These are phyloP conservation scores for Apiotrichum siamense DNA, from an alignment of 1,284 basidiomycete genomes.

Conservation along the genomic window DNA sequence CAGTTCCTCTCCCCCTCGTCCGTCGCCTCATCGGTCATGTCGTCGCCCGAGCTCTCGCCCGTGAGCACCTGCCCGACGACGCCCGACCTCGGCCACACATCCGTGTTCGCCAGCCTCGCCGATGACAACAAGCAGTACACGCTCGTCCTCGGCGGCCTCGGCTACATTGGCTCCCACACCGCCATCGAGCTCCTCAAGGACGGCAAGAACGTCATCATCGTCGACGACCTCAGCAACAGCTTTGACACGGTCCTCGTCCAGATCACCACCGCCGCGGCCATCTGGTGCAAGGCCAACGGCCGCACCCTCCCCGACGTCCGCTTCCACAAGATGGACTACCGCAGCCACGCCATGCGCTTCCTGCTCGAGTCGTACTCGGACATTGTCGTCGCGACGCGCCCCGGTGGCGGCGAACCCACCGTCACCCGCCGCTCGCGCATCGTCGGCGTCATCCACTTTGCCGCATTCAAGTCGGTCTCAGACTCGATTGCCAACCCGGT, in stretches of 20 bases:
- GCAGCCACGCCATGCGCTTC: not conserved
- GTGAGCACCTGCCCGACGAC: constrained; percentile 1
- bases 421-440: not conserved
- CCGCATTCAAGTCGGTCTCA: constrained; percentile 6
- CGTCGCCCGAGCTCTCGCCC: not conserved
- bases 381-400: not conserved
- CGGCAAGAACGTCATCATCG: constrained; percentile 8
- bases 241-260: not conserved
- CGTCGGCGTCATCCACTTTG: constrained; percentile 10
- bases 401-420: not conserved
- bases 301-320: not conserved
- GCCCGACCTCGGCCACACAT: not conserved
- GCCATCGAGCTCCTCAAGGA: constrained; percentile 10
- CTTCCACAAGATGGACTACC: constrained; percentile 6
- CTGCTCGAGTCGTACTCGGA: constrained; percentile 4
- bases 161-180: constrained; percentile 9
- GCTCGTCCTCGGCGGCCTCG: constrained; percentile 7
- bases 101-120: not conserved
- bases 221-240: constrained; percentile 9
- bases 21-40: not conserved
- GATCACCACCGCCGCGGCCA: not conserved
- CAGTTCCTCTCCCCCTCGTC: not conserved
- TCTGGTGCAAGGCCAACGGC: constrained; percentile 1
- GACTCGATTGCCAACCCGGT: constrained; percentile 5
- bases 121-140: not conserved